Conservation (phyloP, 305 asterid species). For the Fraxinus sp. region DNA sequence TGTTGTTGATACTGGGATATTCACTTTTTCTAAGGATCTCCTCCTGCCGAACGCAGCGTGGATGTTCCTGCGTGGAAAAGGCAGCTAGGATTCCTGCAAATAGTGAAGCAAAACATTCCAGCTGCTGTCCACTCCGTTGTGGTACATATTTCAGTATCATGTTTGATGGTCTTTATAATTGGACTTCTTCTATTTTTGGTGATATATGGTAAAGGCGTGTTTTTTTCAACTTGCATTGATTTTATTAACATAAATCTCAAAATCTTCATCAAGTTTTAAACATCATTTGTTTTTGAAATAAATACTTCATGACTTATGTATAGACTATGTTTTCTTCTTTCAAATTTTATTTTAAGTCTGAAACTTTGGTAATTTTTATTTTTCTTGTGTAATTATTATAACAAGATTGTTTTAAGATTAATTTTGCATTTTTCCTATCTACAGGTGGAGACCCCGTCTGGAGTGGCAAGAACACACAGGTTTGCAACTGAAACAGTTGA, state of each 20-base stretch:
- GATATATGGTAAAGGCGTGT: neutral
- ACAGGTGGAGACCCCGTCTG: constrained; percentile 90
- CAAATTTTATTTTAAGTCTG: neutral
- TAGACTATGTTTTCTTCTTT: neutral
- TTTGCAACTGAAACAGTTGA: constrained; percentile 96
- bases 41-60: constrained; percentile 99
- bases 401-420: neutral
- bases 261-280: constrained; percentile 4
- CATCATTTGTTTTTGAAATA: neutral
- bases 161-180: constrained; percentile 6
- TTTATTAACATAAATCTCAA: neutral
- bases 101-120: constrained; percentile 74
- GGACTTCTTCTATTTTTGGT: constrained; percentile 15
- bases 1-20: constrained; percentile 83
- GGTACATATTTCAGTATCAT: constrained; percentile 43
- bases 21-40: constrained; percentile 98
- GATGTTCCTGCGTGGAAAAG: constrained; percentile 97
- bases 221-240: constrained; percentile 1
- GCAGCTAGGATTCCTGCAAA: constrained; percentile 63
- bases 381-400: neutral
- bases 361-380: neutral
- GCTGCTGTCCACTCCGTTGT: constrained; percentile 91
- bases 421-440: constrained; percentile 20
- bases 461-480: constrained; percentile 84
- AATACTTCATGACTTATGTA: neutral